Evolutionary conservation across 352 stramenopile species (phyloP), one percentile per base, ranked within the genome.

Genomic region (Nothophytophthora sp.): DNA sequence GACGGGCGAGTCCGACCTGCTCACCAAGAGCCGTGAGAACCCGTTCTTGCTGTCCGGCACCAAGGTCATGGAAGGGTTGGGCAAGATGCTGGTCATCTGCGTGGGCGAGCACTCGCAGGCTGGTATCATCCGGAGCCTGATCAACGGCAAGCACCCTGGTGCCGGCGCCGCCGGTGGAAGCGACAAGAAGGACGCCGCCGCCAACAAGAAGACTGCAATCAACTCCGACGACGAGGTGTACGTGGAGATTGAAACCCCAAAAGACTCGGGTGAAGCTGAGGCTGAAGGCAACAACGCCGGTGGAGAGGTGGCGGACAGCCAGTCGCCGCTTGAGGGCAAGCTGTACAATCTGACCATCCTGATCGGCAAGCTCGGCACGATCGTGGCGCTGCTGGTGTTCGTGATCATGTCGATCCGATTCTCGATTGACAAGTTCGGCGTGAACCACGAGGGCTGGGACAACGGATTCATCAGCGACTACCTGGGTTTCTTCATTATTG

Each of bases 41-140:
- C 86, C 88, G 5, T 96, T 97, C 52, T 54, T 98, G 22, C 70
- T 98, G 8, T 97, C 85, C 7, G 93, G 91, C 29, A 98, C 92
- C 28, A 95, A 92, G 25, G 81, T 96, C 12, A 95, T 94, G 62
- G 85, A 93, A 42, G 95, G 95, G n/a, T 73, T 88, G 3, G 90
- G 75, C 30, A 81, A 86, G 49, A 97, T 98, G 76, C 70, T 98
- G 24, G 90, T 97, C 7, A 77, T 96, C 25, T 95, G 90, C 22
- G 93, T 98, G 13, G 94, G 95, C 18, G 83, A 86, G 32, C 60
- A 97, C 62, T 96, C 74, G 24, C 88, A 97, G 50, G 93, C 90
- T 47, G 92, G 92, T 43, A 92, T 94, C 38, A 98, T 98, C 58
- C 81, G 82, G 44, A 73, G 51, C 16, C 55, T 88, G 9, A 80